Base-by-base conservation (phyloP, 225 moss, liverwort and hornwort genomes). In the Physcomitrellopsis africana region DNA sequence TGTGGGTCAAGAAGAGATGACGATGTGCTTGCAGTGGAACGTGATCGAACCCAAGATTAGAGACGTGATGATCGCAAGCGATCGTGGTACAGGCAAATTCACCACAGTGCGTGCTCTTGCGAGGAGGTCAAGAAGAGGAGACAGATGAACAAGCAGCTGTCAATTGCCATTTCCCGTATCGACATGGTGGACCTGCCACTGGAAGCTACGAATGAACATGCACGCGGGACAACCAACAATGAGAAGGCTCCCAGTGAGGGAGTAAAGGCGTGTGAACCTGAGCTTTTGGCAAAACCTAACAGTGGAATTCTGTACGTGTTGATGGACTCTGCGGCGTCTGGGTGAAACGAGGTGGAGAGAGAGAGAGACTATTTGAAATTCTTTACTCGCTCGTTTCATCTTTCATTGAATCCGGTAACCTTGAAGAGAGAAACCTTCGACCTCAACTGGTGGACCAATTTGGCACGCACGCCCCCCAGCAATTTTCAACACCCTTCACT, bases 21-120 rank as follows among this genome's bases (percentile, higher is more conserved):
- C 93, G 75, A 72, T 96, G 51, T 92, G 93, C 78, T 80, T 96
- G 73, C 83, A 93, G 48, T 71, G 93, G 48, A 96, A 96, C 23
- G 93, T 93, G 11, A 90, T 93, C 54, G 93, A 96, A 67, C 93
- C 90, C 8, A 90, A 96, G 70, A 92, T 92, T 74, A 92, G 96
- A n/a, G 93, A 92, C 51, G 89, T 93, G 70, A 96, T 96, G 96
- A 93, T 90, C 57, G 89, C 92, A 92, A 93, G 96, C 54, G 93
- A 96, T 63, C 87, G 96, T 49, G 90, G 90, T 67, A 96, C 93
- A 1, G 93, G 92, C 23, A 96, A 96, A 48, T 93, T 91, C n/a
- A 96, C 90, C 43, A 91, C 93, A 0, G 96, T 93, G 24, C 89
- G 93, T 68, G 96, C 96, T 16, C 78, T 96, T 8, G 93, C 72